These are phyloP conservation scores for Colletotrichum eleusines DNA, from an alignment of 2,329 filamentous ascomycete species.

Conservation along the genomic window DNA sequence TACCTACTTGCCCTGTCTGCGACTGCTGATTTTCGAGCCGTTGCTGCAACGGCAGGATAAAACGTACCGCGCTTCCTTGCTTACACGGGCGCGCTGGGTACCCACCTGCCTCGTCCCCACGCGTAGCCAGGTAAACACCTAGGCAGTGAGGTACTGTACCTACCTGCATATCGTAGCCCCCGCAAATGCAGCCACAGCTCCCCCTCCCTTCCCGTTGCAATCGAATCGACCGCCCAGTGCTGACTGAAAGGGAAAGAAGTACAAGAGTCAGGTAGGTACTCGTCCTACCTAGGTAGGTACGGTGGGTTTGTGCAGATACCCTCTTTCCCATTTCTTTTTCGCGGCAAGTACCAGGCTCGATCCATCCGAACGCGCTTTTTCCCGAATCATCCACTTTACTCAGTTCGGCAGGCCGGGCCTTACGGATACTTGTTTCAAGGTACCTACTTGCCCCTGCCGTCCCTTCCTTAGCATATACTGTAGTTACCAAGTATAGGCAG, in stretches of 20 bases:
- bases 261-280: not conserved
- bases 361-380: conserved; percentile 32
- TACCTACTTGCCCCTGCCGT: conserved; percentile 1
- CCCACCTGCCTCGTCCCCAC: not conserved
- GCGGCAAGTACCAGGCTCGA: conserved; percentile 23
- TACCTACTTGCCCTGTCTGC: not conserved
- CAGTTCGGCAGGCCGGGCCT: not conserved
- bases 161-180: not conserved
- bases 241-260: not conserved
- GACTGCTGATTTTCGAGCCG: not conserved
- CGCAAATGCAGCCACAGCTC: conserved; percentile 1
- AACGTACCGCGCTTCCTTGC: too few species aligned
- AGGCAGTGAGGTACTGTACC: too few species aligned
- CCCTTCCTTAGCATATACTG: not conserved
- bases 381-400: not conserved
- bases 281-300: not conserved
- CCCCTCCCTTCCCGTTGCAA: too few species aligned
- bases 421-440: conserved; percentile 6
- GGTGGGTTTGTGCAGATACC: not conserved
- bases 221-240: conserved; percentile 1
- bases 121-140: too few species aligned
- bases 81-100: too few species aligned
- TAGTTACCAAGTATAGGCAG: too few species aligned
- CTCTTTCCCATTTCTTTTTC: not conserved
- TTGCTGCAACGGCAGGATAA: not conserved